Evolutionary conservation across 805 yeast genomes (phyloP), one percentile per base, ranked within the genome.

Genomic region (Metschnikowia peoriensis): DNA sequence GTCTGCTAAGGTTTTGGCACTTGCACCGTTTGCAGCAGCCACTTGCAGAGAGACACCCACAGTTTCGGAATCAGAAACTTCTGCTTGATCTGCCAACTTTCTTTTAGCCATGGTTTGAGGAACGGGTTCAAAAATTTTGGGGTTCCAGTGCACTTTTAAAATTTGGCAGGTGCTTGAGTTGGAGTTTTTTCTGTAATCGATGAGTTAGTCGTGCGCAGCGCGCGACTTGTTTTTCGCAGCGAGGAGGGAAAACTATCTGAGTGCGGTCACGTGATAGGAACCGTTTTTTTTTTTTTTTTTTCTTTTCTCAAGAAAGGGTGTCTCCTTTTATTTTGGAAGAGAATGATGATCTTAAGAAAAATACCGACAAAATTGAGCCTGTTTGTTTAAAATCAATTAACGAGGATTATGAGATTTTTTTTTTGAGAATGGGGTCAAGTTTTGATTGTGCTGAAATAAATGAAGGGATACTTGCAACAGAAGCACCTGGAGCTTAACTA

Each of bases 31-130:
- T 28, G 16, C 42, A 28, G 28, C 16, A 9, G 16, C 44, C 7
- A 6, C n/a, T 6, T 28, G 29, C 14, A 12, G 15, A 17, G 32
- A 11, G 27, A 28, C 14, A 5, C 14, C 43, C n/a, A 4, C 15
- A 32, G 38, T 6, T 28, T 35, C 46, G 15, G 42, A 15, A 7
- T 32, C 49, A 12, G 52, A 42, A 37, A 35, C 45, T 34, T 37
- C 43, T 42, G 40, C 50, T 28, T 32, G 49, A 11, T 57, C 65
- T 35, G 52, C 61, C 43, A 55, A 54, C 58, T 61, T 58, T 64
- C 69, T 63, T 55, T 66, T 66, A 46, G 52, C 67, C 70, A 66
- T 66, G 22, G 14, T 40, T n/a, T 9, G 9, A 14, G n/a, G n/a
- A 17, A 12, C 28, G 43, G 22, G 22, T 22, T 3, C 22, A 40